A percentile compares a stretch with the other conserved stretches of the same genome.
Conservation (phyloP, 345 rosid genomes). For the Erysimum cheiranthoides region DNA sequence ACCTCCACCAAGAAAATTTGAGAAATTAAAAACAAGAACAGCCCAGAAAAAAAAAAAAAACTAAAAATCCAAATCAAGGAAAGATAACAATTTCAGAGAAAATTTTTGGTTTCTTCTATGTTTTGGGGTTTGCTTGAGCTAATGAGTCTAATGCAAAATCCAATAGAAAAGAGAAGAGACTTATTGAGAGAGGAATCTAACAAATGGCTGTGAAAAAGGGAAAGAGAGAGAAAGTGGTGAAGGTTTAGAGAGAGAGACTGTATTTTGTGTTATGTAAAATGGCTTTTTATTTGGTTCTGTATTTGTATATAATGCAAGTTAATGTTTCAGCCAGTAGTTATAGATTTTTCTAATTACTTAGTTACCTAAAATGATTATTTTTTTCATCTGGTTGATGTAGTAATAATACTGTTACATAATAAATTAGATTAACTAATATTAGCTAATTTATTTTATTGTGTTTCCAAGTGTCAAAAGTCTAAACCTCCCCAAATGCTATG, state of each 20-base stretch:
- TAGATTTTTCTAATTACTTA: constrained; percentile 22
- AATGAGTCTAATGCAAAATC: constrained; percentile 52
- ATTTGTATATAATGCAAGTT: constrained; percentile 30
- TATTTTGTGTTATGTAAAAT: constrained; percentile 22
- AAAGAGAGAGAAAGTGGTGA: constrained; percentile 43
- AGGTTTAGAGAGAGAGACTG: constrained; percentile 38
- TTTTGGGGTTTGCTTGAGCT: constrained; percentile 47
- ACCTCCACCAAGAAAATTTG: constrained; percentile 19
- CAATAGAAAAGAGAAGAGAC: constrained; percentile 55
- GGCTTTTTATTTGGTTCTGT: constrained; percentile 16
- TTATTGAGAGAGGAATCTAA: constrained; percentile 65
- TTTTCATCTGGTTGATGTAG: neutral
- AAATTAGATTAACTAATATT: neutral
- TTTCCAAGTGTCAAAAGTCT: constrained; percentile 30
- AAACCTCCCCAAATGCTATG: constrained; percentile 20
- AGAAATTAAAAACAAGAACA: constrained; percentile 30
- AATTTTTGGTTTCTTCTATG: neutral
- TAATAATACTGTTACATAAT: neutral
- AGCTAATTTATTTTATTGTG: constrained; percentile 5
- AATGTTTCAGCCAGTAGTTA: too few relatives aligned
- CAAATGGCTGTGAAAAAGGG: constrained; percentile 63
- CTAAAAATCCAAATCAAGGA: constrained; percentile 19
- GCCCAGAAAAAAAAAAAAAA: constrained; percentile 35
- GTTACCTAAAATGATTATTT: neutral
- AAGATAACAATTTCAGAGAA: neutral